These are phyloP conservation scores for Laetiporus sulphureus DNA, from an alignment of 1,284 basidiomycete species.

Conservation along the genomic window DNA sequence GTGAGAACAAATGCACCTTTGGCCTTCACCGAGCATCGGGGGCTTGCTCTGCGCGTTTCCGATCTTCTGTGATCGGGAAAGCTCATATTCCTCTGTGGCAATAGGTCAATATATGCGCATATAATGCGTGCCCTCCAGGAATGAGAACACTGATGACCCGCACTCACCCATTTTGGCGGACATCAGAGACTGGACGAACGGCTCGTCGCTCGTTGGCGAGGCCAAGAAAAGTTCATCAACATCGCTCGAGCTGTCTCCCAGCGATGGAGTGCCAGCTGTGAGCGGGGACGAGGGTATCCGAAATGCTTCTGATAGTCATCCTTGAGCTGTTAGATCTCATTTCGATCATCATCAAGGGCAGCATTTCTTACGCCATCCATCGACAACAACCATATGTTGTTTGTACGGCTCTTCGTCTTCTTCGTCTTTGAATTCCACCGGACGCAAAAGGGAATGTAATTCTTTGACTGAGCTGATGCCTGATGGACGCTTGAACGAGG, in stretches of 20 bases:
- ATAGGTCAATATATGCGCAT: not conserved
- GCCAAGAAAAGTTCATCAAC: conserved; percentile 38
- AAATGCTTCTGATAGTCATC: conserved; percentile 9
- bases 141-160: not conserved
- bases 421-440: conserved; percentile 24
- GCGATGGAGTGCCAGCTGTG: conserved; percentile 26
- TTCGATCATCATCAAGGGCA: not conserved
- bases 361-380: conserved; percentile 45
- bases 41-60: conserved; percentile 17
- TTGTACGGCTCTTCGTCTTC: conserved; percentile 34
- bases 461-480: conserved; percentile 16
- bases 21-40: conserved; percentile 12
- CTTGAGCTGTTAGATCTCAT: not conserved
- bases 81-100: conserved; percentile 29
- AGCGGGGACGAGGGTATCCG: conserved; percentile 18
- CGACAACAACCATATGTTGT: conserved; percentile 46
- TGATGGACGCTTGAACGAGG: not conserved
- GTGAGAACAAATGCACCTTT: conserved; percentile 15
- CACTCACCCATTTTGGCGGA: conserved; percentile 37
- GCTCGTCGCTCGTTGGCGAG: conserved; percentile 32
- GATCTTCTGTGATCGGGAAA: conserved; percentile 19
- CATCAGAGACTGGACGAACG: conserved; percentile 26
- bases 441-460: conserved; percentile 21
- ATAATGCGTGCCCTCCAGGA: not conserved
- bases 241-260: conserved; percentile 26